These are phyloP conservation scores for Sugiyamaella valdiviana DNA, from an alignment of 805 yeast genomes.

Conservation along the genomic window DNA sequence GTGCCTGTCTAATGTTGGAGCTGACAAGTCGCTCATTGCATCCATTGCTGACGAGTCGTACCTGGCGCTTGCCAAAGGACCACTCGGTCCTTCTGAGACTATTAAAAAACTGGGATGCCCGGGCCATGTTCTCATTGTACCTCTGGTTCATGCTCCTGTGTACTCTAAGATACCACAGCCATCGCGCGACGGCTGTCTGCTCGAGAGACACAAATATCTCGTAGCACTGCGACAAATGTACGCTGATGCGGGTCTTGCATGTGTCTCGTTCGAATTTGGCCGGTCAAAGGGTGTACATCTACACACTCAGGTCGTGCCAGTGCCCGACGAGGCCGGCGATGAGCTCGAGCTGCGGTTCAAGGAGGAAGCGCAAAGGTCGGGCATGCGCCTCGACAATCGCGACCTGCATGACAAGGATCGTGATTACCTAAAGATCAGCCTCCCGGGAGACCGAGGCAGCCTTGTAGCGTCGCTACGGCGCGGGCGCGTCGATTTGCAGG, in stretches of 20 bases:
- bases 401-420: conserved; percentile 26
- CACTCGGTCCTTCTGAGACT: conserved; percentile 48
- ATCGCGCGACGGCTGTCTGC: conserved; percentile 21
- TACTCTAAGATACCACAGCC: conserved; percentile 31
- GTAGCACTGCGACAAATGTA: conserved; percentile 45
- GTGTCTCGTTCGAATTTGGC: conserved; percentile 66
- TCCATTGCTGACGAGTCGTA: conserved; percentile 64
- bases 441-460: conserved; percentile 15
- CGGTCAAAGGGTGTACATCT: conserved; percentile 62
- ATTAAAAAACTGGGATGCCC: conserved; percentile 48
- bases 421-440: conserved; percentile 21
- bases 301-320: conserved; percentile 72
- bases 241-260: conserved; percentile 38
- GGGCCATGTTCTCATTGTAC: conserved; percentile 77
- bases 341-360: conserved; percentile 13
- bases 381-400: conserved; percentile 3
- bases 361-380: conserved; percentile 9
- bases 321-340: conserved; percentile 39
- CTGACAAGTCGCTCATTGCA: conserved; percentile 73
- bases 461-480: conserved; percentile 14
- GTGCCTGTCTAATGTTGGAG: conserved; percentile 72
- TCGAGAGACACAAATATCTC: conserved; percentile 47
- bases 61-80: conserved; percentile 80
- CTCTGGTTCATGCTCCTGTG: conserved; percentile 65
- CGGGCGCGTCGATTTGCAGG: conserved; percentile 59